Evolutionary conservation across 2,329 filamentous ascomycete genomes (phyloP), one percentile per base, ranked within the genome.

Genomic region (Ascochyta viciae-villosae): DNA sequence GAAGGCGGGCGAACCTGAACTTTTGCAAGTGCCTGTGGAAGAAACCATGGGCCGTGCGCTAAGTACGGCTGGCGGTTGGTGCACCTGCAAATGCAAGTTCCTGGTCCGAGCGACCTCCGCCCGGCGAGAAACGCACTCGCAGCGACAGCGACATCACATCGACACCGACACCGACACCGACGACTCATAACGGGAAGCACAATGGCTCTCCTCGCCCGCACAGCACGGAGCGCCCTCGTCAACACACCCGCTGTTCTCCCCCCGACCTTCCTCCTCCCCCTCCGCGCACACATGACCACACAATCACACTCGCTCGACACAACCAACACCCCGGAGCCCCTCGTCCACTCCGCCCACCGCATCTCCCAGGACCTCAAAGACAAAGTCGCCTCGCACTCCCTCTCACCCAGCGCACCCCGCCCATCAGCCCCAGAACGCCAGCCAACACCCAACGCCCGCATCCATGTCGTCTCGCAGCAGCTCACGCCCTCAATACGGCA

Each of bases 211-310:
- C 70, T 81, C 58, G 76, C 76, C 38, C 74, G 85, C 72, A 81
- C 84, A 62, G 77, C 90, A 60, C 80, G 88, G 65, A 84, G 85
- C 79, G 87, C 86, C 76, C 77, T 86, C 42, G 74, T 87, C 76
- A 86, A 88, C 80, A 81, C 87, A 48, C 81, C 83, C 65, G 68
- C 70, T n/a, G 63, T 73, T 16, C 75, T 85, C 6, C 82, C 83
- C 33, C 19, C 47, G 13, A 4, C 47, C 1, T 81, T 83, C 70
- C 78, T 84, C 52, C 77, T 85, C 49, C 82, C 84, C 37, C 79
- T 79, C 73, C 78, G 80, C 60, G 79, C 81, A 22, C 73, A 65
- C 69, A 71, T 81, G 47, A 79, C 76, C 12, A 81, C 78, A 23
- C 66, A 75, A 56, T 75, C 76, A 31, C 71, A 77, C 63, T 64